Conservation (phyloP, 1,139 yeast genomes). For the Nakaseomyces sp. region DNA sequence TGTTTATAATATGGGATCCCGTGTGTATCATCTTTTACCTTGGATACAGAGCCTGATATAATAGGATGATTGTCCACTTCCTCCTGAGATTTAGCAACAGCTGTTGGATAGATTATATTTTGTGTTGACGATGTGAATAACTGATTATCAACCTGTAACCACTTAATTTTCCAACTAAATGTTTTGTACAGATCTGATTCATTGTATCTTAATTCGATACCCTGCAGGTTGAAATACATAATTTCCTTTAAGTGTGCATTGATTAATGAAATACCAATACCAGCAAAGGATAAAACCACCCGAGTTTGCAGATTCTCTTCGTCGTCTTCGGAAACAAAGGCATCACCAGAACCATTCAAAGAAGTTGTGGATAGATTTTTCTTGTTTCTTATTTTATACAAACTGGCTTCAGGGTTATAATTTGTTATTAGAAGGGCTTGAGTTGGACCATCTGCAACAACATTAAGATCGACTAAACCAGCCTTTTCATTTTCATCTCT, state of each 20-base stretch:
- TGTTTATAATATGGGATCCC: constrained; percentile 87
- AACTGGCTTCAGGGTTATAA: constrained; percentile 67
- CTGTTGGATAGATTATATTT: constrained; percentile 83
- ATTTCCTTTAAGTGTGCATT: constrained; percentile 66
- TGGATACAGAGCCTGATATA: constrained; percentile 73
- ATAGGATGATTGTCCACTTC: constrained; percentile 90
- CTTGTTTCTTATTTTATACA: constrained; percentile 44
- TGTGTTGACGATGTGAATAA: constrained; percentile 84
- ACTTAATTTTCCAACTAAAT: constrained; percentile 69
- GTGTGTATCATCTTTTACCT: constrained; percentile 79
- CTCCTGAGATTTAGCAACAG: constrained; percentile 72
- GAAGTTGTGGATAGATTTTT: constrained; percentile 25
- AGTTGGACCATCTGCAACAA: constrained; percentile 93
- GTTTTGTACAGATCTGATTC: constrained; percentile 82
- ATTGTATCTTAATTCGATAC: constrained; percentile 71
- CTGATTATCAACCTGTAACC: constrained; percentile 94
- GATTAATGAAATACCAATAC: constrained; percentile 80
- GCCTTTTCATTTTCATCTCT: constrained; percentile 35
- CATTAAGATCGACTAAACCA: constrained; percentile 70
- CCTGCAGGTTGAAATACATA: constrained; percentile 71
- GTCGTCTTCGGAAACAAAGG: constrained; percentile 56
- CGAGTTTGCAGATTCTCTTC: constrained; percentile 62
- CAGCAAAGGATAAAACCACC: constrained; percentile 64
- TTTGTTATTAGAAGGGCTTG: constrained; percentile 79
- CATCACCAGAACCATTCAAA: constrained; percentile 36